Base-by-base conservation (phyloP, 148 eudicot genomes). In the Pouteria glomerata region DNA sequence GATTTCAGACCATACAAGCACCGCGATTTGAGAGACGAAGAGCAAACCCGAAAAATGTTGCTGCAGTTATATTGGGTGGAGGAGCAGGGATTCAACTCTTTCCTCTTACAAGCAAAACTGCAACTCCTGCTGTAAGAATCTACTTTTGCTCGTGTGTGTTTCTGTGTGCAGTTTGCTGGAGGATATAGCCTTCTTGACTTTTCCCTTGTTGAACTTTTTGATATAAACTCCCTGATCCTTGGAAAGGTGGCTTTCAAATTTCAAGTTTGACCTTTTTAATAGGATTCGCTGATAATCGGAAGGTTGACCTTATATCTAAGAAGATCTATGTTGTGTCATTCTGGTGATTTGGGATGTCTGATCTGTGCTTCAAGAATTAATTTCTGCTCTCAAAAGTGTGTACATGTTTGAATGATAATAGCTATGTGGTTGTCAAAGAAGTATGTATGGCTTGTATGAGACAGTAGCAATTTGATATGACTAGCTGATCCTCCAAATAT, bases 121-220 rank as follows among this genome's bases (percentile, higher is more conserved):
- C 99, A 42, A 91, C 88, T 55, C 99, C 99, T 0, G 99, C 99
- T 74, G 99, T 95, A 85, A 80, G 98, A 75, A 48, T 18, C 24
- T 61, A 27, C 67, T 58, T 68, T 45, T n/a, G 64, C 39, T 57
- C 27, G n/a, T n/a, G n/a, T n/a, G n/a, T n/a, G n/a, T n/a, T n/a
- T n/a, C n/a, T n/a, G n/a, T n/a, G n/a, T n/a, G n/a, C n/a, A n/a
- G n/a, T n/a, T n/a, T n/a, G n/a, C n/a, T n/a, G n/a, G n/a, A n/a
- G n/a, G n/a, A n/a, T n/a, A n/a, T n/a, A n/a, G n/a, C n/a, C n/a
- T n/a, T n/a, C n/a, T n/a, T n/a, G n/a, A n/a, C n/a, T n/a, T n/a
- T n/a, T n/a, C n/a, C n/a, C n/a, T n/a, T n/a, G n/a, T n/a, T n/a
- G n/a, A n/a, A n/a, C n/a, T n/a, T n/a, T n/a, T n/a, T n/a, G n/a